A percentile compares a stretch with the other conserved stretches of the same genome.
Conservation (phyloP, 345 rosid genomes). For the Adansonia digitata region DNA sequence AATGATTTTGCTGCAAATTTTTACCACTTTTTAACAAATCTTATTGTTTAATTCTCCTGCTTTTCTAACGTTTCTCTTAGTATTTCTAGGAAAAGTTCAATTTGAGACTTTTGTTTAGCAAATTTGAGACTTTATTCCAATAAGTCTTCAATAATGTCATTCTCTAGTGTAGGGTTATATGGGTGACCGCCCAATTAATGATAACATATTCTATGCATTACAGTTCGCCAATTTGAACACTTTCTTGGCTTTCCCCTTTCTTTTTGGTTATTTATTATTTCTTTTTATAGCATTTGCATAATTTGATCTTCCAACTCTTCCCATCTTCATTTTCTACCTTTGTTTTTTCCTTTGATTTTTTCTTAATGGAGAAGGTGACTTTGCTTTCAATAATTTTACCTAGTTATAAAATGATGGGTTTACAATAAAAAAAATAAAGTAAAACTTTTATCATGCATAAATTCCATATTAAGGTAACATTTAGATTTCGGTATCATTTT, state of each 20-base stretch:
- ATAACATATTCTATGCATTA: neutral
- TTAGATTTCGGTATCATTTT: too few relatives aligned
- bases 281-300: neutral
- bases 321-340: neutral
- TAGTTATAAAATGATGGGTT: neutral
- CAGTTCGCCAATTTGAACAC: slow-evolving; percentile 13
- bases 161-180: neutral
- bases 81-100: neutral
- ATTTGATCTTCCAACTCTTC: neutral
- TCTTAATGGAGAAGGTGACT: slow-evolving; percentile 9
- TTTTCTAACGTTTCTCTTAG: too few relatives aligned
- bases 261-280: neutral
- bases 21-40: neutral
- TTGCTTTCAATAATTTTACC: slow-evolving; percentile 1
- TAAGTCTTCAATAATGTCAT: neutral
- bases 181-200: neutral
- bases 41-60: neutral
- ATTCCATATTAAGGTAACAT: neutral
- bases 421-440: neutral
- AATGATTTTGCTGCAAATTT: too few relatives aligned
- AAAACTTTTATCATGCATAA: neutral
- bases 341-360: neutral
- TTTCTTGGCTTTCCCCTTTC: slow-evolving; percentile 11
- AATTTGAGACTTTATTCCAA: neutral
- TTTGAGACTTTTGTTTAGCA: neutral